Evolutionary conservation across 2,329 filamentous ascomycete genomes (phyloP).

Genomic region (Aspergillaceae sp.): DNA sequence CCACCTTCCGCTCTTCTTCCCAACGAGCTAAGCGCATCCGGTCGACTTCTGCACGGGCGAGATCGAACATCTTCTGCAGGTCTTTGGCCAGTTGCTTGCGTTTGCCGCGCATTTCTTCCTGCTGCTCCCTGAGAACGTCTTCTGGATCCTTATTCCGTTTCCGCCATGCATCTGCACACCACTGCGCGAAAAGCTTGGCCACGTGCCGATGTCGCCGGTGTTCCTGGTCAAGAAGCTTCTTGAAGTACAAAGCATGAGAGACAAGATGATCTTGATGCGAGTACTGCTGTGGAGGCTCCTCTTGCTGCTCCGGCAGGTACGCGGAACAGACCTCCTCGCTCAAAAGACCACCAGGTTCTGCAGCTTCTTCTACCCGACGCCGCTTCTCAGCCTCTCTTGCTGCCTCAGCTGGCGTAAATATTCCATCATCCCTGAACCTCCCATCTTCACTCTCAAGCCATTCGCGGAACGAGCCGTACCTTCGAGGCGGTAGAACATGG

Average conservation of each 20-base stretch:
- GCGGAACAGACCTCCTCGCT: slow-evolving; percentile 61
- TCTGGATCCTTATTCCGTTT: slow-evolving; percentile 46
- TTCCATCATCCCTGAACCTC: slow-evolving; percentile 36
- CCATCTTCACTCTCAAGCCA: slow-evolving; percentile 51
- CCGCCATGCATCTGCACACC: slow-evolving; percentile 35
- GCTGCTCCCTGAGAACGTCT: slow-evolving; percentile 71
- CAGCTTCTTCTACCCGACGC: slow-evolving; percentile 61
- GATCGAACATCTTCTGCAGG: slow-evolving; percentile 52
- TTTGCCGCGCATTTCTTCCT: slow-evolving; percentile 54
- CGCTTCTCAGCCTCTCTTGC: slow-evolving; percentile 62
- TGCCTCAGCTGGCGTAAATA: slow-evolving; percentile 52
- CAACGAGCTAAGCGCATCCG: slow-evolving; percentile 48
- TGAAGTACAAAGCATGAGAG: slow-evolving; percentile 70
- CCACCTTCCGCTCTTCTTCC: slow-evolving; percentile 47
- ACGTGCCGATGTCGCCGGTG: slow-evolving; percentile 65
- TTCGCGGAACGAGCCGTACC: slow-evolving; percentile 51
- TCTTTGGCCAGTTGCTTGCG: slow-evolving; percentile 66
- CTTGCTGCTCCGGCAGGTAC: slow-evolving; percentile 63
- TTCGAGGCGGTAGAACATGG: slow-evolving; percentile 39
- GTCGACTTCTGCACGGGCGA: slow-evolving; percentile 51
- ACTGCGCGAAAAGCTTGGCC: slow-evolving; percentile 66
- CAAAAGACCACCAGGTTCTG: slow-evolving; percentile 65
- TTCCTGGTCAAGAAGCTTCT: slow-evolving; percentile 70
- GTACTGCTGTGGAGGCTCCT: slow-evolving; percentile 71
- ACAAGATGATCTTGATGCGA: slow-evolving; percentile 80